Conservation (phyloP, 2,329 filamentous ascomycete genomes). For the Calonectria pseudoturangicola region DNA sequence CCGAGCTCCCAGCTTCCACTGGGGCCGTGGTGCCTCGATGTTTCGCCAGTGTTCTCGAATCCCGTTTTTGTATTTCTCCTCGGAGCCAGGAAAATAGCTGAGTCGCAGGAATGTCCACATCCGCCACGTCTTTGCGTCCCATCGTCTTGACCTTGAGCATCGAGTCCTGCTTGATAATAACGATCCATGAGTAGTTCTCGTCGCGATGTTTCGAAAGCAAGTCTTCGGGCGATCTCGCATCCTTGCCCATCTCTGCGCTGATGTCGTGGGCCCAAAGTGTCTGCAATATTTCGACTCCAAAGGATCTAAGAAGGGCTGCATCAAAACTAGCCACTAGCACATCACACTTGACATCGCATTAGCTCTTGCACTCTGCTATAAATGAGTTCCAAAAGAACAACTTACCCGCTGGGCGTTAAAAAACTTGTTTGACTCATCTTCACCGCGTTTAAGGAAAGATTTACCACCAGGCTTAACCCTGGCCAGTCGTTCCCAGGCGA, state of each 20-base stretch:
- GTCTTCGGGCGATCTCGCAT: conserved; percentile 87
- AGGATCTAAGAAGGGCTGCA: conserved; percentile 81
- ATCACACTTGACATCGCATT: conserved; percentile 77
- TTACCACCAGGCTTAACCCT: conserved; percentile 76
- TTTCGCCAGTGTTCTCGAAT: conserved; percentile 74
- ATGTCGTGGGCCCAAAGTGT: conserved; percentile 89
- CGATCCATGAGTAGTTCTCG: conserved; percentile 88
- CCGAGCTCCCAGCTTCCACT: conserved; percentile 55
- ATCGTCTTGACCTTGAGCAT: conserved; percentile 88
- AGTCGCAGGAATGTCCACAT: conserved; percentile 83
- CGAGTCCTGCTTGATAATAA: conserved; percentile 88
- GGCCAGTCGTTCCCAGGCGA: conserved; percentile 90
- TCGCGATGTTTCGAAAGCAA: conserved; percentile 85
- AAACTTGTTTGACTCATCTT: conserved; percentile 75
- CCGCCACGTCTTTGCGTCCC: conserved; percentile 82
- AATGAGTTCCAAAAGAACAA: conserved; percentile 36
- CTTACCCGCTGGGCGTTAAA: conserved; percentile 79
- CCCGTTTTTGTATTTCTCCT: conserved; percentile 86
- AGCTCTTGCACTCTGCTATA: conserved; percentile 6
- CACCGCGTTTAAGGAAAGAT: conserved; percentile 80
- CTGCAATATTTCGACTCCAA: conserved; percentile 85
- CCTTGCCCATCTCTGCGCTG: conserved; percentile 89
- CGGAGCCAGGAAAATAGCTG: conserved; percentile 89
- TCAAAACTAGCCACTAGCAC: conserved; percentile 94
- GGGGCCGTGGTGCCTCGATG: conserved; percentile 58